Conservation (phyloP, 257 asterid species). For the Gentiana macrophylla region DNA sequence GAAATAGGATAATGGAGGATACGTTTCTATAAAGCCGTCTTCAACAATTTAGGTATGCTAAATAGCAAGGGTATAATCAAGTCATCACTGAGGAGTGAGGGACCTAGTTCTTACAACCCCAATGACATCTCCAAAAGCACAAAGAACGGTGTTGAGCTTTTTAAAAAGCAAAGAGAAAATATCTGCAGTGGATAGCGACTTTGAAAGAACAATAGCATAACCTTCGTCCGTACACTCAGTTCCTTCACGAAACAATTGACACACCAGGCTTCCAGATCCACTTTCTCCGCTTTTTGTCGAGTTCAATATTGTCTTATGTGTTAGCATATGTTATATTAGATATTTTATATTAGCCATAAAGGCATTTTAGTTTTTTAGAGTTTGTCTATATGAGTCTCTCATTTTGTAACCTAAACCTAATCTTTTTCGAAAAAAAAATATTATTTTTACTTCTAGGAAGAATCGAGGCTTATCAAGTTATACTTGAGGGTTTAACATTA, state of each 20-base stretch:
- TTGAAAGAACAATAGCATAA: conserved; percentile 68
- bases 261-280: conserved; percentile 66
- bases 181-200: conserved; percentile 40
- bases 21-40: too few species aligned
- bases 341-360: too few species aligned
- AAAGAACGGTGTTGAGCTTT: conserved; percentile 42
- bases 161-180: conserved; percentile 55
- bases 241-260: conserved; percentile 90
- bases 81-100: conserved; percentile 38
- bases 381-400: too few species aligned
- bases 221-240: conserved; percentile 95
- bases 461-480: too few species aligned
- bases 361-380: too few species aligned
- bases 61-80: conserved; percentile 15
- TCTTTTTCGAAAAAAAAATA: too few species aligned
- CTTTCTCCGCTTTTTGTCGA: conserved; percentile 72
- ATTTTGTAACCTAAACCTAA: too few species aligned
- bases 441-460: too few species aligned
- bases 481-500: too few species aligned
- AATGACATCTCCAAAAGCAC: conserved; percentile 62
- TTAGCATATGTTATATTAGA: too few species aligned
- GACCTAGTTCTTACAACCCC: conserved; percentile 72
- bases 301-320: conserved; percentile 40
- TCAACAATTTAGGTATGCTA: too few species aligned
- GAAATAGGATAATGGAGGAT: too few species aligned